Evolutionary conservation across 2,329 filamentous ascomycete genomes (phyloP), one percentile per base, ranked within the genome.

Genomic region (Colletotrichum orchidophilum): DNA sequence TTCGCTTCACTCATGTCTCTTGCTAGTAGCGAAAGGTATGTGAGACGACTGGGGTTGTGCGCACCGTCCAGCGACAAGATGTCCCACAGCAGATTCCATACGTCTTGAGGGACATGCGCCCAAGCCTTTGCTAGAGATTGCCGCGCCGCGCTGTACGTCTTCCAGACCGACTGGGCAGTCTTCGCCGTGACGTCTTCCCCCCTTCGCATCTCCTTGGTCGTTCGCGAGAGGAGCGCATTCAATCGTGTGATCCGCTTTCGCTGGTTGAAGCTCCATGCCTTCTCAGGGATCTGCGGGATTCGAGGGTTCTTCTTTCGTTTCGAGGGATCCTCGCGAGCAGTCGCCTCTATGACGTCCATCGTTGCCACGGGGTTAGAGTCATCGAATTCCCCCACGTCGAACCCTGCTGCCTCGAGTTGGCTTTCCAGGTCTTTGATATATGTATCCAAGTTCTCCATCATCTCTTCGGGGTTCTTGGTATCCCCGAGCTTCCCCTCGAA

Each of bases 81-180:
- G 33, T 86, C 82, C 92, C 93, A 96, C 9, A 96, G 79, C 2
- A 90, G 78, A n/a, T 87, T 81, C 89, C 92, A 92, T 5, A 89
- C 85, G 18, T 87, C 84, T 11, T 83, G 76, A 0, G 92, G 88
- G n/a, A 95, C 85, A 33, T 85, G 84, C 42, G 84, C 78, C 81
- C 90, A 87, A 11, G 81, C 78, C 24, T 80, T 80, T 1, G 83
- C 79, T 52, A 91, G 79, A 7, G 80, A 77, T 15, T 80, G 78
- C 12, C 86, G 81, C 3, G 85, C 84, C 0, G 81, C 79, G 57
- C 83, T 82, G 75, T 90, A 90, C 12, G 81, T 80, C 71, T 84
- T 86, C 84, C 88, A 90, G 5, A 83, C 79, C 1, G 79, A 77
- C 29, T 77, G 78, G 24, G 85, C 79, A 3, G 80, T 81, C 72